Evolutionary conservation across 2,329 filamentous ascomycete species (phyloP), one percentile per base, ranked within the genome.

Genomic region (Fusarium mundagurra): DNA sequence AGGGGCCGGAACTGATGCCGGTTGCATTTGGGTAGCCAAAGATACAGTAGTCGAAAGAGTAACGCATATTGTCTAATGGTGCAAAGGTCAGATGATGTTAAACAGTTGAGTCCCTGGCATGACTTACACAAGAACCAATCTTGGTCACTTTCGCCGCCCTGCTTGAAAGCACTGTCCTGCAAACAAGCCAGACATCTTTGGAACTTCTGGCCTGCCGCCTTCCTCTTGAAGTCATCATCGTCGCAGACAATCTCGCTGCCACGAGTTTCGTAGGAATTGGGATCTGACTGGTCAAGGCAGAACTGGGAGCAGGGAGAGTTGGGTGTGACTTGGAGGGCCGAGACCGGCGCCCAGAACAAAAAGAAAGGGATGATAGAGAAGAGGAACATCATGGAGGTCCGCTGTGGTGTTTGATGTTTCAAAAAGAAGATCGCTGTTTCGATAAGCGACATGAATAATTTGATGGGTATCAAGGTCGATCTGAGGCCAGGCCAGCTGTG

Each of bases 81-180:
- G 27, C 22, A 24, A n/a, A n/a, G 48, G 34, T 69, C 54, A 65
- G 47, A 48, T 41, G 17, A 33, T 11, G 33, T 14, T 4, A 22
- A 9, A 22, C 11, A 34, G 34, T 12, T 24, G 9, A 13, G 36
- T 41, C 14, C 36, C 18, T 29, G 57, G 33, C 39, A 22, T 41
- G n/a, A 81, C 88, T 81, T 83, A 89, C 88, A 89, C 48, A 90
- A 74, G 69, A 89, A 90, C 88, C 88, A 89, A 54, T 83, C 82
- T 69, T 88, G 86, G 71, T 90, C 88, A 62, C 80, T 89, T 79
- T 90, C 87, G 12, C 67, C 64, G 4, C 84, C 86, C 41, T 86
- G 81, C 6, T 81, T 77, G 68, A 85, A 88, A 16, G 82, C 83
- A 79, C 88, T 90, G 34, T 84, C 84, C 75, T 90, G 85, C 34